phyloP scores from a whole-genome alignment of 1,284 basidiomycete genomes.

The Psilocybe mexicana region DNA sequence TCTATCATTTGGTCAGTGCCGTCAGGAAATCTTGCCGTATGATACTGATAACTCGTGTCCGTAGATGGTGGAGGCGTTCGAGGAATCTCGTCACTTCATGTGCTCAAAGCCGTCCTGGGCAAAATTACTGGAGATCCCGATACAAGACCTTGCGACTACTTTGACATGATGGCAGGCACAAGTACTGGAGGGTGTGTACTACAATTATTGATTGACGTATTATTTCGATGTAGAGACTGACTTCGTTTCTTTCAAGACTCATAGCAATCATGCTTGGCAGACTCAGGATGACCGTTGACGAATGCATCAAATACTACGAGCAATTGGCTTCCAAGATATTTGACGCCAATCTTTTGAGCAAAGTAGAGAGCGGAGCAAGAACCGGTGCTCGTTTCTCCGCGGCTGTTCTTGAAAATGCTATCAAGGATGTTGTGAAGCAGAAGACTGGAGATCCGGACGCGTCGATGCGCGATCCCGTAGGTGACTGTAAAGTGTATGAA shows the following conservation, averaged over 20 bases:
- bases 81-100: constrained; percentile 32
- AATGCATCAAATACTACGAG: constrained; percentile 31
- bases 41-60: not conserved
- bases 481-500: constrained; percentile 23
- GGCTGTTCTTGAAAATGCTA: constrained; percentile 18
- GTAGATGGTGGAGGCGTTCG: constrained; percentile 37
- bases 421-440: constrained; percentile 21
- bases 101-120: constrained; percentile 32
- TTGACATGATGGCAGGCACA: constrained; percentile 36
- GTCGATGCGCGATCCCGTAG: constrained; percentile 14
- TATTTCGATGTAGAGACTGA: not conserved
- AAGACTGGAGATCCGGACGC: constrained; percentile 15
- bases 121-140: constrained; percentile 20
- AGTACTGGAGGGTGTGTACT: constrained; percentile 34
- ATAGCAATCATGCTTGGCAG: constrained; percentile 40
- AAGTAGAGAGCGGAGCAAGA: constrained; percentile 10
- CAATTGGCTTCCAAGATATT: constrained; percentile 31
- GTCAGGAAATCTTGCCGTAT: too few relatives aligned
- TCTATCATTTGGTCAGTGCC: constrained; percentile 26
- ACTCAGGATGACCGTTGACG: constrained; percentile 32
- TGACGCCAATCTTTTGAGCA: constrained; percentile 12
- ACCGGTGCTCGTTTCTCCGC: constrained; percentile 24
- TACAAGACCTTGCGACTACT: constrained; percentile 34
- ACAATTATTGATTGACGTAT: too few relatives aligned
- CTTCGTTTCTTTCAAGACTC: constrained; percentile 22